Base-by-base conservation (phyloP, 2,329 filamentous ascomycete species). In the Colletotrichum sp. region DNA sequence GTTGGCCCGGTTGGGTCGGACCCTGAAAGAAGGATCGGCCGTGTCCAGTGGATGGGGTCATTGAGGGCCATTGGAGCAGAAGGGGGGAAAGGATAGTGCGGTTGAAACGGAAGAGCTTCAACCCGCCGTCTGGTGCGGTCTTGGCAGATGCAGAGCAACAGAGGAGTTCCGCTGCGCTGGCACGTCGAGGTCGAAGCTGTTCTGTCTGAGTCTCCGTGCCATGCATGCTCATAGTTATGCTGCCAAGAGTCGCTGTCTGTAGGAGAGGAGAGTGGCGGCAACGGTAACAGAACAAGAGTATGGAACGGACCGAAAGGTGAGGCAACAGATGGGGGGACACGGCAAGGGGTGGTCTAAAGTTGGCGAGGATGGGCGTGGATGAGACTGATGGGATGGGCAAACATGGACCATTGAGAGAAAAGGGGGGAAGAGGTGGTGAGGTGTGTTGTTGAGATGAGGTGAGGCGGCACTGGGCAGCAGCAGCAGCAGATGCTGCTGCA, bases 51-150 rank as follows among this genome's bases (percentile, higher is more conserved):
- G 48, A 76, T 64, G 69, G 62, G 70, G 43, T 52, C 71, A 70
- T 38, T 32, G 32, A 43, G 43, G 43, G 36, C 56, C 48, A 73
- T 60, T 30, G 58, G 58, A 36, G 64, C 65, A 68, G 58, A 65
- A 26, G 73, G 48, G 43, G 73, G 43, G 52, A 67, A 32, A 58
- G 64, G 62, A 68, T 65, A 69, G 70, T 38, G 70, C 58, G 73
- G 70, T 73, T 76, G 73, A 76, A 76, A 76, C 73, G 73, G 64
- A 69, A 64, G 73, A 76, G 73, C 64, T 76, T 76, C 64, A 73
- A 73, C 65, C 64, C 70, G 73, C 58, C 58, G 73, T 68, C 70
- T 69, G 70, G 65, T 67, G 34, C 58, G 65, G 73, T 58, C 73
- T 73, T 76, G 73, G 73, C 70, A 65, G 71, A 34, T 69, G 73